A percentile compares a stretch with the other conserved stretches of the same genome.
Evolutionary conservation across 345 rosid genomes (phyloP).

Genomic region (Draba incana): DNA sequence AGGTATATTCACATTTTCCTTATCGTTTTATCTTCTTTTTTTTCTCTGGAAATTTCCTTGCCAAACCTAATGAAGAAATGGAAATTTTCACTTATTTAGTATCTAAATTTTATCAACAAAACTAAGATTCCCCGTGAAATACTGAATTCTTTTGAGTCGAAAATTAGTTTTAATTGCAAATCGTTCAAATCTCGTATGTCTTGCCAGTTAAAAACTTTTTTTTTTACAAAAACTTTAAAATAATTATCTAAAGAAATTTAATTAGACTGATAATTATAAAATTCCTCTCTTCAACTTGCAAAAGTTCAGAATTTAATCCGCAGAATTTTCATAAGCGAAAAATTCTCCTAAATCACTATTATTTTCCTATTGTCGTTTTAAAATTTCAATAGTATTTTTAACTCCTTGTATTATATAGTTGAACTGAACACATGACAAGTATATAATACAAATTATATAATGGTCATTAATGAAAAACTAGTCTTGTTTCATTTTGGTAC

Average conservation of each 20-base stretch:
- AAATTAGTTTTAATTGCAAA: slow-evolving; percentile 8
- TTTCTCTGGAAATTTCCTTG: no score
- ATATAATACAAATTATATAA: background rate
- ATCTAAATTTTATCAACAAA: background rate
- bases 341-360: background rate
- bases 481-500: background rate
- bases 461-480: background rate
- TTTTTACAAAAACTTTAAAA: no score
- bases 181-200: background rate
- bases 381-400: background rate
- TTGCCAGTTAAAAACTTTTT: background rate
- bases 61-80: background rate
- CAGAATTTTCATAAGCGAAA: background rate
- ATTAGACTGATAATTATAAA: background rate
- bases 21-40: background rate
- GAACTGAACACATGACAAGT: background rate
- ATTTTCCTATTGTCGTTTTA: background rate
- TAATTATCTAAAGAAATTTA: no score
- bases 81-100: background rate
- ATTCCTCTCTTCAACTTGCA: background rate
- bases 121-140: background rate
- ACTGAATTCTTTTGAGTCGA: slow-evolving; percentile 4
- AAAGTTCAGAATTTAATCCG: background rate
- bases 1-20: slow-evolving; percentile 50
- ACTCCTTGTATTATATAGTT: background rate